These are phyloP conservation scores for Tripterygium wilfordii DNA, from an alignment of 177 flowering plant species.

Conservation along the genomic window DNA sequence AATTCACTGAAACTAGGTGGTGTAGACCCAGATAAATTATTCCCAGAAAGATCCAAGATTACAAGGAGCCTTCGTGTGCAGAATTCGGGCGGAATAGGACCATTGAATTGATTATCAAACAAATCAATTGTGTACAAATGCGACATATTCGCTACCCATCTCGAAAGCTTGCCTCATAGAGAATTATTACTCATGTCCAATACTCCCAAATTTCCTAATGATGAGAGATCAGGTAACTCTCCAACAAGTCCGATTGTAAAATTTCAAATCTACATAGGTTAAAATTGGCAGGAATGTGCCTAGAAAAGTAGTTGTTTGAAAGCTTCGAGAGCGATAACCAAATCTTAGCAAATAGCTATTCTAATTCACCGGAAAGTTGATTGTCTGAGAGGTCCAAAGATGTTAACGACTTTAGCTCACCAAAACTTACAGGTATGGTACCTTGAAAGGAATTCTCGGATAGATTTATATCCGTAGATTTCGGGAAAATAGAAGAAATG, in stretches of 20 bases:
- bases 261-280: neutral
- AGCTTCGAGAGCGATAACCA: neutral
- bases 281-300: neutral
- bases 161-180: too few relatives aligned
- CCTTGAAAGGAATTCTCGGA: constrained; percentile 10
- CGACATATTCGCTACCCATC: neutral
- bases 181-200: neutral
- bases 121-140: neutral
- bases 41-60: neutral
- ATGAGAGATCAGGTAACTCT: neutral
- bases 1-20: neutral
- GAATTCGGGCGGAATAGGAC: neutral
- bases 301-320: neutral
- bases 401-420: neutral
- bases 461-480: neutral
- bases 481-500: too few relatives aligned
- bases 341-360: neutral
- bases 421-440: constrained; percentile 8
- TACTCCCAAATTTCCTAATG: neutral
- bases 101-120: neutral
- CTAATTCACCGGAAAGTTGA: neutral
- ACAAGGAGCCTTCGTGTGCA: neutral
- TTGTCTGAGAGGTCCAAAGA: constrained; percentile 4
- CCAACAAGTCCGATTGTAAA: neutral
- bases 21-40: neutral